Base-by-base conservation (phyloP, 768 basidiomycete genomes). In the Lactarius akahatsu region DNA sequence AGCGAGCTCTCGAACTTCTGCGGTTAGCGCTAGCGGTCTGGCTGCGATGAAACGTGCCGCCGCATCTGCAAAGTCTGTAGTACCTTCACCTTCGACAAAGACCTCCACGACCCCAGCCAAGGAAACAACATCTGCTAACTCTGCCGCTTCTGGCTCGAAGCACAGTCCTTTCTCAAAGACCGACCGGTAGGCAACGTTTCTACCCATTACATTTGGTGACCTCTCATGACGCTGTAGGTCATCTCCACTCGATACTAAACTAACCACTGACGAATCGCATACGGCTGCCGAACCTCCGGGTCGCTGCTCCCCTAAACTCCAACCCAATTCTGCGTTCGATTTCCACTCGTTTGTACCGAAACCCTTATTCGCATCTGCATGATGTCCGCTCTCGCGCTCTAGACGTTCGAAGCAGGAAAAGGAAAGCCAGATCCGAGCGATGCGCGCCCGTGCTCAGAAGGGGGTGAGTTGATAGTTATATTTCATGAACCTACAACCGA, bases 341-440 rank as follows among this genome's bases (percentile, higher is more conserved):
- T 74, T 78, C 58, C 75, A 71, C 65, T 85, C 88, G 68, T 90
- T 86, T 73, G 79, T 84, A 65, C 90, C 90, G 18, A 89, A 81
- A 63, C 80, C 89, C 41, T 78, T 92, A 32, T 91, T 91, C 72
- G 84, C 83, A 55, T 76, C 78, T 69, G 88, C 88, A 66, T 92
- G 77, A 91, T 73, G 20, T 62, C 54, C 74, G 65, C 74, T 76
- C 76, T 71, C 71, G 67, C 74, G 70, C 61, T 40, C 64, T 73
- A 91, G 90, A 70, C 89, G 90, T 26, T 89, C 90, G 50, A 87
- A 80, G 77, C 87, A 86, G 15, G 92, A 94, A 76, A 81, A 83
- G 72, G 87, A 87, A 73, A 92, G 90, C 71, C 80, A 81, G 73
- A 74, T 84, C 67, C 86, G 83, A 75, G 90, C 87, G 3, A 85